Evolutionary conservation across 176 grass and related monocot species (phyloP), one percentile per base, ranked within the genome.

Genomic region (Panicum miliaceum): DNA sequence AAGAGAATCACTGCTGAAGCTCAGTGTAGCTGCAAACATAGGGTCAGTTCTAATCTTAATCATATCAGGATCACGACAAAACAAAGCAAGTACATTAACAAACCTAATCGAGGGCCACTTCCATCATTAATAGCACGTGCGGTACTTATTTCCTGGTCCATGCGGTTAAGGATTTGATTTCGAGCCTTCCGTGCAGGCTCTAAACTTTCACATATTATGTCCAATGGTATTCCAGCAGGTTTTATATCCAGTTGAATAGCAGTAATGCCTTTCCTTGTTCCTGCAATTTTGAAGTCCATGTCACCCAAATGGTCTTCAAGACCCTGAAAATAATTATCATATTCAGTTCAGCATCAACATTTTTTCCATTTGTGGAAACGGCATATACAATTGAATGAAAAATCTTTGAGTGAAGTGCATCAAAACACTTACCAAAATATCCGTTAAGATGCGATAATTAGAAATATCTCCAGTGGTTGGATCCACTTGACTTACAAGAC

Each of bases 271-370:
- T 83, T 92, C 68, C 93, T 94, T 73, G 96, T 98, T 86, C 96
- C 96, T 16, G 96, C 91, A 89, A 98, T 98, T 92, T 98, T 98
- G 81, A 98, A 98, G 76, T 98, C 96, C 96, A 98, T 98, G 45
- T 98, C 96, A 65, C 96, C 96, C 25, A 93, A 72, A 64, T 98
- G 96, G 90, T 98, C 96, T 81, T 98, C 96, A 82, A 98, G 91
- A 58, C 96, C 96, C 96, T 98, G 81, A 48, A 42, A 78, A 62
- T n/a, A 37, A 67, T 50, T 29, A 51, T 37, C 38, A 51, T 86
- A 20, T 47, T 77, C 32, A 54, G 16, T 73, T 86, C 41, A 82
- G 57, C 5, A 83, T 73, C 66, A 56, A 22, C 16, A 41, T 67
- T 80, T 66, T 84, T 2, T 2, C 1, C 7, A 40, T 73, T 76